A percentile compares a stretch with the other conserved stretches of the same genome.
phyloP scores from a whole-genome alignment of 768 basidiomycete species.

The Suillus hirtellus region DNA sequence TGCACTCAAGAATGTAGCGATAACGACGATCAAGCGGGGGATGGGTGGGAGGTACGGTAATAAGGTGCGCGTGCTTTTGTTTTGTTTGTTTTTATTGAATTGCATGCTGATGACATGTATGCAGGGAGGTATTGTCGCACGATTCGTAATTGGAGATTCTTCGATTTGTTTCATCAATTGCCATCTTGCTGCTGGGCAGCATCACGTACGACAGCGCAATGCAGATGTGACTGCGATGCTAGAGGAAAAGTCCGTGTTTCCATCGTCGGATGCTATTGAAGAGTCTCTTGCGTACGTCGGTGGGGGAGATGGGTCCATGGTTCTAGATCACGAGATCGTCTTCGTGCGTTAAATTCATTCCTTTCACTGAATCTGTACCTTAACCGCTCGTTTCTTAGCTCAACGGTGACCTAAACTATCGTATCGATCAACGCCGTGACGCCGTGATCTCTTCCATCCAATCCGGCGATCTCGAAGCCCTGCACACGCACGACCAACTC shows the following conservation, averaged over 20 bases:
- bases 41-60: conserved; percentile 94
- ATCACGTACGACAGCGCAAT: conserved; percentile 78
- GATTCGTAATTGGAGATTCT: conserved; percentile 89
- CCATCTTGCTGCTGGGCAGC: conserved; percentile 95
- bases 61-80: conserved; percentile 57
- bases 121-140: conserved; percentile 87
- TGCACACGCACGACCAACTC: conserved; percentile 84
- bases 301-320: conserved; percentile 91
- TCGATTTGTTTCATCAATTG: conserved; percentile 95
- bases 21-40: conserved; percentile 88
- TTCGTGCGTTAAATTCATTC: conserved; percentile 48
- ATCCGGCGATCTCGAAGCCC: conserved; percentile 59
- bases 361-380: conserved; percentile 9
- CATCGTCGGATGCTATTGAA: conserved; percentile 43
- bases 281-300: conserved; percentile 74
- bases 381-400: conserved; percentile 44
- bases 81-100: background rate
- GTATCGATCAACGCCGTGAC: conserved; percentile 91
- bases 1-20: conserved; percentile 62
- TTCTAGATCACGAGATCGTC: conserved; percentile 93
- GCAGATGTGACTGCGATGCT: conserved; percentile 85
- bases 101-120: conserved; percentile 6
- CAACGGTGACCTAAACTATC: conserved; percentile 96
- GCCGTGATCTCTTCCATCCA: conserved; percentile 70
- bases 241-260: conserved; percentile 76